Conservation (phyloP, 345 rosid species). For the Arabidopsis arenosa region DNA sequence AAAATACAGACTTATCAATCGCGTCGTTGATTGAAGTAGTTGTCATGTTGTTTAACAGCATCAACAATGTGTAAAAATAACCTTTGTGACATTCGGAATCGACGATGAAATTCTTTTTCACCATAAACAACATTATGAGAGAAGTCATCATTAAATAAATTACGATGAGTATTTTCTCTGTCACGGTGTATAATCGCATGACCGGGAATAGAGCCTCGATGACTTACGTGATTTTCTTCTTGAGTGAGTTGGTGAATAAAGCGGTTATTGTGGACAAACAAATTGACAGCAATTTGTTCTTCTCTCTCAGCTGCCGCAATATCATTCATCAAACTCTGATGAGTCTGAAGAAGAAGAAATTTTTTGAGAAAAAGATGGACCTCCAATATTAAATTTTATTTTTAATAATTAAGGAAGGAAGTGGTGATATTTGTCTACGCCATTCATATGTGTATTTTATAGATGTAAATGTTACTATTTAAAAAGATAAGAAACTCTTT, state of each 20-base stretch:
- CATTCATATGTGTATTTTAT: neutral
- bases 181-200: neutral
- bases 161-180: neutral
- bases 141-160: constrained; percentile 1
- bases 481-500: neutral
- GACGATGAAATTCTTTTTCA: neutral
- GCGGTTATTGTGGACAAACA: neutral
- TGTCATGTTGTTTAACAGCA: too few species aligned
- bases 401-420: neutral
- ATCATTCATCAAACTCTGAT: neutral
- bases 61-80: neutral
- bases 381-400: neutral
- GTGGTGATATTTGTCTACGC: neutral
- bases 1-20: too few species aligned
- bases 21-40: too few species aligned
- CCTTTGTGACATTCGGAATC: neutral
- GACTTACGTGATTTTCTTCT: neutral
- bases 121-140: neutral
- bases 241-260: neutral
- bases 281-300: neutral
- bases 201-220: neutral
- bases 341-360: neutral
- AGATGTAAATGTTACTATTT: neutral
- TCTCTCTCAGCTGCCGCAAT: neutral
- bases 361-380: neutral